Evolutionary conservation across 345 rosid species (phyloP).

Genomic region (Linum tenue): DNA sequence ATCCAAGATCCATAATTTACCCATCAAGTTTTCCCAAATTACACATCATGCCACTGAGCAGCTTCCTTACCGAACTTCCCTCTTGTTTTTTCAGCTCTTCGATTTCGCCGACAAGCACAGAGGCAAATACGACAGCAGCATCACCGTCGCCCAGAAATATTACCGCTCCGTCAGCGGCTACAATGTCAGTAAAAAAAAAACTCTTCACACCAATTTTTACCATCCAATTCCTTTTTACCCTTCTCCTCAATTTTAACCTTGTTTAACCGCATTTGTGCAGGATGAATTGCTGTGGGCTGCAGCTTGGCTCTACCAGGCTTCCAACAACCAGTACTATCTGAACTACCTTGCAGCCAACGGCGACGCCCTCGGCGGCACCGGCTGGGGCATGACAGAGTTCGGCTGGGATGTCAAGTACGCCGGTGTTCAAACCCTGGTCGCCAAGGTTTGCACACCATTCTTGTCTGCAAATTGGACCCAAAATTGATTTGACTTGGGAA

Average conservation of each 20-base stretch:
- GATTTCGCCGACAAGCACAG: slow-evolving; percentile 94
- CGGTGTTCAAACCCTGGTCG: slow-evolving; percentile 86
- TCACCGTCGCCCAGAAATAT: slow-evolving; percentile 70
- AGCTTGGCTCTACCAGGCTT: slow-evolving; percentile 90
- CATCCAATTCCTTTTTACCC: background rate
- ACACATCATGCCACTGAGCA: slow-evolving; percentile 8
- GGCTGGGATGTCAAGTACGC: slow-evolving; percentile 98
- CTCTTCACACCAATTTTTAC: background rate
- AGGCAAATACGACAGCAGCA: slow-evolving; percentile 92
- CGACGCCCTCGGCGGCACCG: slow-evolving; percentile 81
- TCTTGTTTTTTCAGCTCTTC: slow-evolving; percentile 48
- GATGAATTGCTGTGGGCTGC: slow-evolving; percentile 97
- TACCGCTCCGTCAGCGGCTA: slow-evolving; percentile 86
- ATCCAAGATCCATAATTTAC: background rate
- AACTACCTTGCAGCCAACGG: slow-evolving; percentile 78
- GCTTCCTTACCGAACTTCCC: background rate
- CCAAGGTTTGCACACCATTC: slow-evolving; percentile 43
- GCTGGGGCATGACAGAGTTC: slow-evolving; percentile 91
- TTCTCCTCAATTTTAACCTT: background rate
- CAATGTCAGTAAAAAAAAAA: slow-evolving; percentile 38
- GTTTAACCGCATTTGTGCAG: slow-evolving; percentile 26
- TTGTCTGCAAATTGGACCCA: background rate
- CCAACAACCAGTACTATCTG: slow-evolving; percentile 60
- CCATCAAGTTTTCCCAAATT: slow-evolving; percentile 10
- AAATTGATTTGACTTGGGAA: background rate